Conservation (phyloP, 805 yeast species). For the Teunomyces kruisii region DNA sequence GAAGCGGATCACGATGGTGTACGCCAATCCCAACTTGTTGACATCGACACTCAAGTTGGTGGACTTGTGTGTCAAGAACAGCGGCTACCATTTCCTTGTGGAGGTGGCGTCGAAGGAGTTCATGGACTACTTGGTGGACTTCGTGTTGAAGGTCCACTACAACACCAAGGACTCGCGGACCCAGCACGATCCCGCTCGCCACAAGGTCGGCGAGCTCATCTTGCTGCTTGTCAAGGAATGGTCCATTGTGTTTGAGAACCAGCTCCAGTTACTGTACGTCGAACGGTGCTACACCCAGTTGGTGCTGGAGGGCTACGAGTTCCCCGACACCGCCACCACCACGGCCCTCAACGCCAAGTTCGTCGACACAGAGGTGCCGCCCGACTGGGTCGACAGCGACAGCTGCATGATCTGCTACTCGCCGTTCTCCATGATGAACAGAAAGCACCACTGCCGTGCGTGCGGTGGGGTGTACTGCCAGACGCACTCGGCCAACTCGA, state of each 20-base stretch:
- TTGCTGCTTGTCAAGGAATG: conserved; percentile 72
- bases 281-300: conserved; percentile 60
- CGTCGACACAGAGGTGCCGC: conserved; percentile 89
- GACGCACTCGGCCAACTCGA: conserved; percentile 71
- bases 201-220: conserved; percentile 54
- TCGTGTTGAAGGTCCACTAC: conserved; percentile 38
- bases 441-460: conserved; percentile 95
- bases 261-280: conserved; percentile 64
- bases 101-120: conserved; percentile 85
- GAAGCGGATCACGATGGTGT: conserved; percentile 59
- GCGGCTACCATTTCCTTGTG: conserved; percentile 79
- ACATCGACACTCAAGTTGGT: conserved; percentile 71
- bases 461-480: conserved; percentile 96
- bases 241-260: conserved; percentile 70
- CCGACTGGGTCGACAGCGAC: conserved; percentile 96
- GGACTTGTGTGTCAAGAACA: conserved; percentile 89
- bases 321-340: conserved; percentile 51
- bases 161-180: conserved; percentile 23
- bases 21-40: conserved; percentile 76
- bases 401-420: conserved; percentile 92
- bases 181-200: conserved; percentile 12
- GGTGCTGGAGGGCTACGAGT: conserved; percentile 59
- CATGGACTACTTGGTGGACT: conserved; percentile 69
- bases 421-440: conserved; percentile 73
- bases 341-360: conserved; percentile 37